Conservation (phyloP, 192 early-diverging fungal genomes). For the Podochytrium sp. region DNA sequence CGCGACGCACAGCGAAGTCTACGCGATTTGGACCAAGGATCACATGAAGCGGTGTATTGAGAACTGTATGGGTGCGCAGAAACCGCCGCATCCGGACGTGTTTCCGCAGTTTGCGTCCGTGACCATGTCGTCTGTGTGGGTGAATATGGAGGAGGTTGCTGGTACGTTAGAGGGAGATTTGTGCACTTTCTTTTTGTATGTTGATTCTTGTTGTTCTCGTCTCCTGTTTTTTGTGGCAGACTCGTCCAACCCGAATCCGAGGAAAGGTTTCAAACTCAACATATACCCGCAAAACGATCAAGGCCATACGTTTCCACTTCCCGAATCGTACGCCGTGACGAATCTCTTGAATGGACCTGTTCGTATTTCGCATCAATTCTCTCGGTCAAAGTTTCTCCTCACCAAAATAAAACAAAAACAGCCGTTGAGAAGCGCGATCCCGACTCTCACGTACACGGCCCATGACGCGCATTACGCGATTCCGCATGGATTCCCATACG, state of each 20-base stretch:
- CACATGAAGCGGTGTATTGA: slow-evolving; percentile 72
- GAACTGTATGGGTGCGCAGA: slow-evolving; percentile 41
- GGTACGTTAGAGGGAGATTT: neutral
- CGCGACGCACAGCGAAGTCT: slow-evolving; percentile 69
- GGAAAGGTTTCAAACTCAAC: neutral
- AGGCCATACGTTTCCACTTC: slow-evolving; percentile 66
- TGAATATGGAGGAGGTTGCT: slow-evolving; percentile 35
- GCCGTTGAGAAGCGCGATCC: slow-evolving; percentile 53
- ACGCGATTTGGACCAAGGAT: slow-evolving; percentile 45
- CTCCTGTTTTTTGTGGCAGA: too few species aligned
- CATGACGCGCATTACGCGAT: slow-evolving; percentile 62
- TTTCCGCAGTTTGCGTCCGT: slow-evolving; percentile 26
- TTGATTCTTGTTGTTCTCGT: too few species aligned
- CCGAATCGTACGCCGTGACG: slow-evolving; percentile 58
- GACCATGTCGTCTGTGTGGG: slow-evolving; percentile 29
- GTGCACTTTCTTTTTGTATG: too few species aligned
- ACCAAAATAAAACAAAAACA: neutral
- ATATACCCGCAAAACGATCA: slow-evolving; percentile 5
- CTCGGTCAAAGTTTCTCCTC: neutral
- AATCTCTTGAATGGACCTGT: neutral
- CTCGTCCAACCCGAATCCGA: too few species aligned
- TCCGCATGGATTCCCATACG: slow-evolving; percentile 74
- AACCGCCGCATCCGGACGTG: slow-evolving; percentile 36
- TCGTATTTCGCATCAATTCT: neutral
- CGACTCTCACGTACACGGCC: slow-evolving; percentile 60